phyloP scores from a whole-genome alignment of 495 filamentous ascomycete species.

The Penicillium robsamsonii region DNA sequence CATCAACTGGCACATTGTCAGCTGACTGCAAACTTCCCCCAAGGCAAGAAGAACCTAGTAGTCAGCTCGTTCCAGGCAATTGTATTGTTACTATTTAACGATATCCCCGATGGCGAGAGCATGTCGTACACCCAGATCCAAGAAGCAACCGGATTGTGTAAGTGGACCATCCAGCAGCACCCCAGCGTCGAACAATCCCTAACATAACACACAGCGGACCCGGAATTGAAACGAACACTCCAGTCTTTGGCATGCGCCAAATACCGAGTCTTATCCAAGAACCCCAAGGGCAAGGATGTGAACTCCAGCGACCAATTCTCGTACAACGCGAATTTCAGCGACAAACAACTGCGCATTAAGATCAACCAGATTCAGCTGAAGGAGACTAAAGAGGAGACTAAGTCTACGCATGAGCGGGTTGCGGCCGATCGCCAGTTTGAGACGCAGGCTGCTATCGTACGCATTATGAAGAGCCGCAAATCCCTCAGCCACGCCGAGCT shows the following conservation, averaged over 20 bases:
- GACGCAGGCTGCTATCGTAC: slow-evolving; percentile 93
- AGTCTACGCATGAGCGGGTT: slow-evolving; percentile 86
- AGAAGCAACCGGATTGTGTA: slow-evolving; percentile 64
- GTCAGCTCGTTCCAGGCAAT: slow-evolving; percentile 90
- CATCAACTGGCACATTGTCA: slow-evolving; percentile 86
- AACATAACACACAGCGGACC: slow-evolving; percentile 49
- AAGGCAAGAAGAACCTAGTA: slow-evolving; percentile 77
- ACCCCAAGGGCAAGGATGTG: slow-evolving; percentile 81
- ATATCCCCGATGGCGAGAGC: slow-evolving; percentile 50
- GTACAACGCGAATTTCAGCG: slow-evolving; percentile 71
- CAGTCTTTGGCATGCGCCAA: slow-evolving; percentile 92
- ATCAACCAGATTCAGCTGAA: slow-evolving; percentile 98
- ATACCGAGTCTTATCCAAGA: slow-evolving; percentile 80
- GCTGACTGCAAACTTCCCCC: slow-evolving; percentile 72
- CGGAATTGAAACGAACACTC: slow-evolving; percentile 81
- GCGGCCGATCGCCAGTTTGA: slow-evolving; percentile 89
- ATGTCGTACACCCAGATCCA: slow-evolving; percentile 70
- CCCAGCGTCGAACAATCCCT: slow-evolving; percentile 23
- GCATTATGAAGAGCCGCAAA: slow-evolving; percentile 96
- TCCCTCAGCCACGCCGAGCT: slow-evolving; percentile 78
- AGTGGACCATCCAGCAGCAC: slow-evolving; percentile 20
- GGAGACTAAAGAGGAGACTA: slow-evolving; percentile 89
- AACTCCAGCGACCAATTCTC: slow-evolving; percentile 72
- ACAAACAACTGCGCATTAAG: slow-evolving; percentile 88
- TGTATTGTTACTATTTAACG: slow-evolving; percentile 90